Percentiles rank a stretch among this genome's conserved stretches.
phyloP scores from a whole-genome alignment of 106 monocot genomes.

The Triglochin maritima region DNA sequence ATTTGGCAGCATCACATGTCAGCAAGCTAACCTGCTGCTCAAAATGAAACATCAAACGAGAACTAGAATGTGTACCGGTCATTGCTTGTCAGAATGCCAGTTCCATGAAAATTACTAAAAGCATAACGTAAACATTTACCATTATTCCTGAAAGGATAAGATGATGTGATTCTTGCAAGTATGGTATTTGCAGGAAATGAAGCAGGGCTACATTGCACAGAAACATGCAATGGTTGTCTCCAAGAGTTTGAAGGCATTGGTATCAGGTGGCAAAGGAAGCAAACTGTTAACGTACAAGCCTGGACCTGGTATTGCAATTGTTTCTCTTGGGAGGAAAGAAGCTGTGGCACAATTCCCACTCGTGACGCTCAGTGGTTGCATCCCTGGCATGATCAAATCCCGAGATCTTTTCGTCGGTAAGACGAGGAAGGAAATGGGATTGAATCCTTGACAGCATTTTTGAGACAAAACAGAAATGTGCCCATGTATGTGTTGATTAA shows the following conservation, averaged over 20 bases:
- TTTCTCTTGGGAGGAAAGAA: slow-evolving; percentile 26
- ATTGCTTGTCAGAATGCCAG: too few species aligned
- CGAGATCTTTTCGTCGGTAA: slow-evolving; percentile 20
- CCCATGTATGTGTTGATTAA: too few species aligned
- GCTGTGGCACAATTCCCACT: slow-evolving; percentile 22
- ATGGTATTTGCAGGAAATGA: slow-evolving; percentile 13
- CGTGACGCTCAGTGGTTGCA: slow-evolving; percentile 13
- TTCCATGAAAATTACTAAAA: too few species aligned
- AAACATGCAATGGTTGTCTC: slow-evolving; percentile 15
- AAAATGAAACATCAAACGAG: neutral
- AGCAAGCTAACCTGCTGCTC: too few species aligned
- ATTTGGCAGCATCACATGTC: too few species aligned
- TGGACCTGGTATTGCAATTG: slow-evolving; percentile 11
- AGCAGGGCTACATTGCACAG: slow-evolving; percentile 23
- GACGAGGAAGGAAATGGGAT: slow-evolving; percentile 23
- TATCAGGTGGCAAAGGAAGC: neutral
- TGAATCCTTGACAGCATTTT: neutral
- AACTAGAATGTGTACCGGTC: neutral
- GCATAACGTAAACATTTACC: too few species aligned
- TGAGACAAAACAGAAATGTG: too few species aligned
- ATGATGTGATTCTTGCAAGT: too few species aligned
- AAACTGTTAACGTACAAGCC: slow-evolving; percentile 12
- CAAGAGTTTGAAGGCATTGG: slow-evolving; percentile 20
- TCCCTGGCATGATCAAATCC: slow-evolving; percentile 24
- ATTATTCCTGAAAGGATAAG: too few species aligned